Evolutionary conservation across 345 rosid species (phyloP).

Genomic region (Euphorbia peplus): DNA sequence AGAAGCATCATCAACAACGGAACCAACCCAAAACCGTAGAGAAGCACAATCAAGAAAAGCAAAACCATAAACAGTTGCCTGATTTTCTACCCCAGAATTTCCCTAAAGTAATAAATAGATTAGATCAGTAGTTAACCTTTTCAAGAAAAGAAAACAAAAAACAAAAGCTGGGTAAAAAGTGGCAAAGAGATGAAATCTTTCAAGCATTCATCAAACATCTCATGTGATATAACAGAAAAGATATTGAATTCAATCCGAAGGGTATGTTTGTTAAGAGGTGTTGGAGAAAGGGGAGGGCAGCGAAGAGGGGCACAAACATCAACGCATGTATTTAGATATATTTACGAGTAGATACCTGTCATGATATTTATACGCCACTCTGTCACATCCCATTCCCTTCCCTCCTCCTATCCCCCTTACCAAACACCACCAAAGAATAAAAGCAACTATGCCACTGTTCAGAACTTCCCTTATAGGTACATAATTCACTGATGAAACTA

Average conservation of each 20-base stretch:
- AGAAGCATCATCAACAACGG: constrained; percentile 70
- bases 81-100: constrained; percentile 38
- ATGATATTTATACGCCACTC: too few species aligned
- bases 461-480: background rate
- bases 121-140: constrained; percentile 10
- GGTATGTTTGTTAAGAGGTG: too few species aligned
- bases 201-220: background rate
- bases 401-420: too few species aligned
- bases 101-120: constrained; percentile 35
- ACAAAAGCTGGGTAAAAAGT: background rate
- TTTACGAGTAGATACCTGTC: too few species aligned
- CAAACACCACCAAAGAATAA: background rate
- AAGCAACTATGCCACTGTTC: background rate
- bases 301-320: too few species aligned
- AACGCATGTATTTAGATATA: too few species aligned
- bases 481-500: constrained; percentile 1
- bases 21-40: constrained; percentile 84
- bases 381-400: too few species aligned
- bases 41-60: constrained; percentile 98
- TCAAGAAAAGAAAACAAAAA: background rate
- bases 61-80: constrained; percentile 68
- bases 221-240: background rate
- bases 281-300: too few species aligned
- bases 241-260: background rate
- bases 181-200: background rate